Evolutionary conservation across 2,329 filamentous ascomycete genomes (phyloP).

Genomic region (Epichloe aotearoae): DNA sequence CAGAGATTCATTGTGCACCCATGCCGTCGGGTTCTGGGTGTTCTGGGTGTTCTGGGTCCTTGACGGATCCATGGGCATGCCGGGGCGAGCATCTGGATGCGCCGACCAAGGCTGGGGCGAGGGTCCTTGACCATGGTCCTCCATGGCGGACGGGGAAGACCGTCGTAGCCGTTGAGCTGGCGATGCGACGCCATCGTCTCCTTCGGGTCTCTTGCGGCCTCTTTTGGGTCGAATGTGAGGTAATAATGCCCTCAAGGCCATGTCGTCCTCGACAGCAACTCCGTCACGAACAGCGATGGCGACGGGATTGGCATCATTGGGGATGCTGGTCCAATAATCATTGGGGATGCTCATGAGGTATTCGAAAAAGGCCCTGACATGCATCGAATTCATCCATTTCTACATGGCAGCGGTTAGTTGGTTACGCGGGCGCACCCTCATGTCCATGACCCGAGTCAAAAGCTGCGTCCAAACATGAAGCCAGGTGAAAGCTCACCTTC

Average conservation of each 20-base stretch:
- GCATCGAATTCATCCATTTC: conserved; percentile 97
- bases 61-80: conserved; percentile 22
- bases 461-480: too few species aligned
- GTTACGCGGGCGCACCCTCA: background rate
- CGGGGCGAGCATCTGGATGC: conserved; percentile 26
- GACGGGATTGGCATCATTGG: conserved; percentile 47
- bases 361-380: conserved; percentile 89
- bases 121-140: conserved; percentile 19
- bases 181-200: conserved; percentile 36
- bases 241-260: conserved; percentile 71
- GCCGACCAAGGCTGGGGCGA: conserved; percentile 32
- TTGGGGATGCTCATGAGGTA: conserved; percentile 70
- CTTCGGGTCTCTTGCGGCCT: conserved; percentile 50
- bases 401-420: conserved; percentile 25
- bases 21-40: conserved; percentile 12
- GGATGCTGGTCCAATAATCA: conserved; percentile 67
- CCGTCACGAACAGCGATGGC: conserved; percentile 61
- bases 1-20: conserved; percentile 32
- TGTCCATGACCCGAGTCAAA: too few species aligned
- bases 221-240: conserved; percentile 58
- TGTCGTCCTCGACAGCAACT: conserved; percentile 74
- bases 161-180: conserved; percentile 49
- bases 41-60: conserved; percentile 15
- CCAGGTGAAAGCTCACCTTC: conserved; percentile 45
- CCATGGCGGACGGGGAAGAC: conserved; percentile 35